Base-by-base conservation (phyloP, 192 early-diverging fungal species). In the Mortierella hygrophila region DNA sequence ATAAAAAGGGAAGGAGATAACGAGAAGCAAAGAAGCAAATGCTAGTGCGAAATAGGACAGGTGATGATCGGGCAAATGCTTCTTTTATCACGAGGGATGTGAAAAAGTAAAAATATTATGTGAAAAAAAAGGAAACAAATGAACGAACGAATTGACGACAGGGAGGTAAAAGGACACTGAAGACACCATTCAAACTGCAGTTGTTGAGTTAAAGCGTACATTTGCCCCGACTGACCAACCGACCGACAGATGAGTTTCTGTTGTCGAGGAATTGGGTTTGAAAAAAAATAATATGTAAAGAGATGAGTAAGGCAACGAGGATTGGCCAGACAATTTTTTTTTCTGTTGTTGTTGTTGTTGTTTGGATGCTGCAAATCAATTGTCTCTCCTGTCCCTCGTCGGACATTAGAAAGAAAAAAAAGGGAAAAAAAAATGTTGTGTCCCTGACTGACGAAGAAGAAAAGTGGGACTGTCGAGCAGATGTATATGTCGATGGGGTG, bases 401-500 rank as follows among this genome's bases (percentile, higher is more conserved):
- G 75, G 54, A 41, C 23, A 41, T 76, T 40, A 29, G 38, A 68
- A 70, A 35, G 40, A 35, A 35, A 37, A 52, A n/a, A n/a, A n/a
- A n/a, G n/a, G 35, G 35, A 74, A 55, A 55, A 55, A 55, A 40
- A 74, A 60, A 52, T 49, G 42, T n/a, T 23, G n/a, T 29, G 42
- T 46, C 41, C 71, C 40, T 46, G 71, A 29, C 40, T 26, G 18
- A 23, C 60, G 42, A 26, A 63, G 20, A 72, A 63, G 6, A 72
- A 72, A 79, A 60, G 72, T 70, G 37, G 44, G 29, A 65, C 37
- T 44, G 69, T 79, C 38, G 54, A 57, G 6, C 35, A 57, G 38
- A 52, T 52, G 49, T 52, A 5, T 11, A 13, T 46, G 38, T 40
- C 44, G 44, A 11, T 46, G 44, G 44, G 44, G 38, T 40, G 38